phyloP scores from a whole-genome alignment of 2,329 filamentous ascomycete genomes.

The Talaromyces sp. region DNA sequence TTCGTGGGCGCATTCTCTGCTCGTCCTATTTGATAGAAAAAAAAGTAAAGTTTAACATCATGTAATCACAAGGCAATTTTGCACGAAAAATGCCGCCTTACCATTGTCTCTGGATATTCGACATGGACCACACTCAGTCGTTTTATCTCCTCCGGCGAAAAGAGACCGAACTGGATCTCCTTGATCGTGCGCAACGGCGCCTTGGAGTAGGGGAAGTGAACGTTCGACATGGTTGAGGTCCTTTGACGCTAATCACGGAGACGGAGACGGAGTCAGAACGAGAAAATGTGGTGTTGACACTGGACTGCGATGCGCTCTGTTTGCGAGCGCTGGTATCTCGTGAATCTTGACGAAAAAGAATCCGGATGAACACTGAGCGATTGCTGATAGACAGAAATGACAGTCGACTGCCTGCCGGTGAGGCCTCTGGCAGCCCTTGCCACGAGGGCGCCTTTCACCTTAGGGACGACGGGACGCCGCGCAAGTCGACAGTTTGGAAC shows the following conservation, averaged over 20 bases:
- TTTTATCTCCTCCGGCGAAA: constrained; percentile 98
- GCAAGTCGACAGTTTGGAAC: constrained; percentile 28
- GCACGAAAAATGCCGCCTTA: constrained; percentile 32
- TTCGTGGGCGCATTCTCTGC: constrained; percentile 81
- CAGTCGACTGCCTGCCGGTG: constrained; percentile 38
- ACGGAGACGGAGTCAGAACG: constrained; percentile 10
- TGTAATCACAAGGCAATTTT: constrained; percentile 12
- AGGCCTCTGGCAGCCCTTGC: constrained; percentile 49
- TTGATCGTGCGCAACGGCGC: constrained; percentile 95
- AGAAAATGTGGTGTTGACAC: background rate
- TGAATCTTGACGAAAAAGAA: background rate
- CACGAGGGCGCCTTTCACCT: constrained; percentile 46
- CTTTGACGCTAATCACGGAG: constrained; percentile 17
- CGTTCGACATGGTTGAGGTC: constrained; percentile 74
- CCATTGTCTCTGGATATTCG: constrained; percentile 98
- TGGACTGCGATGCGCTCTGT: constrained; percentile 5
- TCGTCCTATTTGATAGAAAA: constrained; percentile 61
- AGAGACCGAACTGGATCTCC: constrained; percentile 97
- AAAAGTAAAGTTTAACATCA: constrained; percentile 21
- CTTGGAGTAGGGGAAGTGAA: constrained; percentile 85
- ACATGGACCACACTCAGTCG: constrained; percentile 97
- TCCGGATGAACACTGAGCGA: constrained; percentile 21
- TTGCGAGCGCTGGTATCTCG: background rate
- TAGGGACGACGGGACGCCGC: constrained; percentile 33
- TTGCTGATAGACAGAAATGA: constrained; percentile 26